Evolutionary conservation across 805 yeast genomes (phyloP).

Genomic region (Wickerhamiella brachini): DNA sequence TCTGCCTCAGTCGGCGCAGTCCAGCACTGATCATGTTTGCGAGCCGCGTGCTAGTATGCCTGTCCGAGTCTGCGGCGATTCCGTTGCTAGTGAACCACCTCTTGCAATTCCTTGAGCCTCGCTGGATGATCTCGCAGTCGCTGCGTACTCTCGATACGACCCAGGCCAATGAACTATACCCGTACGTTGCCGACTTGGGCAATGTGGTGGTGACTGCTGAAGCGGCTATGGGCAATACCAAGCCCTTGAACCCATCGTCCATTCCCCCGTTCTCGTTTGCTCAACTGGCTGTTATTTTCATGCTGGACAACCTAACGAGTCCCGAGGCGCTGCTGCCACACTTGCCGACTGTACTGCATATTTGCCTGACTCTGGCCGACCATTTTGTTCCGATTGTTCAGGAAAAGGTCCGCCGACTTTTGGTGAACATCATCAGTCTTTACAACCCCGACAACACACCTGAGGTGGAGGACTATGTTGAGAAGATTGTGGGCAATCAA

Average conservation of each 20-base stretch:
- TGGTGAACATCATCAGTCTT: constrained; percentile 49
- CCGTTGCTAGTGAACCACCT: constrained; percentile 45
- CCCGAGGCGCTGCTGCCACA: constrained; percentile 46
- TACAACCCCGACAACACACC: constrained; percentile 13
- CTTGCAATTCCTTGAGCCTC: constrained; percentile 62
- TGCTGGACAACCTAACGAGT: constrained; percentile 64
- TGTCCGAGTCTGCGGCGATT: constrained; percentile 39
- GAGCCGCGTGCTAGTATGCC: constrained; percentile 66
- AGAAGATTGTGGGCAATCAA: constrained; percentile 32
- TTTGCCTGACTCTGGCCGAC: constrained; percentile 67
- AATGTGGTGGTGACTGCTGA: constrained; percentile 46
- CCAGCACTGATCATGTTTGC: constrained; percentile 64
- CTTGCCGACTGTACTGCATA: constrained; percentile 64
- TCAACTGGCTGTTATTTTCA: constrained; percentile 70
- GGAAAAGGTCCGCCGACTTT: constrained; percentile 65
- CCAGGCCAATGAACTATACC: constrained; percentile 32
- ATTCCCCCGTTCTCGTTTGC: constrained; percentile 67
- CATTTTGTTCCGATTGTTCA: constrained; percentile 76
- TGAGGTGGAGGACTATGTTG: constrained; percentile 43
- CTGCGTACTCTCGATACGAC: constrained; percentile 24
- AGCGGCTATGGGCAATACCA: constrained; percentile 2
- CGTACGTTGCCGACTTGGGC: constrained; percentile 66
- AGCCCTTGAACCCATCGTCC: neutral
- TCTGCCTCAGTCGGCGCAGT: constrained; percentile 56
- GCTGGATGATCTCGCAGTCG: constrained; percentile 72